Percentiles rank a stretch among this genome's conserved stretches.
Conservation (phyloP, 345 rosid species). For the Lumnitzera littorea region DNA sequence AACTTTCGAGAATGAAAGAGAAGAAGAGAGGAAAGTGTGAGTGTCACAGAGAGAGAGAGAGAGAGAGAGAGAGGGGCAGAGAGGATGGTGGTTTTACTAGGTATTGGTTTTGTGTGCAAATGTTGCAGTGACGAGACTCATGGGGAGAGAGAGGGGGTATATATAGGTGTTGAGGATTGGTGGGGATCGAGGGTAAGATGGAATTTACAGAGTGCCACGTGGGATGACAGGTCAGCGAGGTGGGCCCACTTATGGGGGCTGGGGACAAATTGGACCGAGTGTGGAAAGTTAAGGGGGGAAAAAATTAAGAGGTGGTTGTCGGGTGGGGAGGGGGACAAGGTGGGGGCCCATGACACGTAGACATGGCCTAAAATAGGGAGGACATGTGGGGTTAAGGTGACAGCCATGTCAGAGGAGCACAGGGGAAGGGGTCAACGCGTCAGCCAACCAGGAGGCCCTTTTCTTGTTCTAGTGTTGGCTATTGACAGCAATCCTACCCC, state of each 20-base stretch:
- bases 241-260: not conserved
- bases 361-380: conserved; percentile 27
- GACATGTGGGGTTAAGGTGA: conserved; percentile 71
- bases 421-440: conserved; percentile 8
- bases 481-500: conserved; percentile 24
- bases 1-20: not conserved
- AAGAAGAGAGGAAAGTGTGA: not conserved
- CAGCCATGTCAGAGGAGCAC: conserved; percentile 45
- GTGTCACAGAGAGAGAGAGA: no score
- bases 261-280: conserved; percentile 5
- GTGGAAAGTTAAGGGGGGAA: conserved; percentile 14
- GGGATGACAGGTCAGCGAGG: conserved; percentile 4
- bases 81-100: no score
- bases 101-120: not conserved
- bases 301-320: conserved; percentile 25
- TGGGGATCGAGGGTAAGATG: conserved; percentile 6
- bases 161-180: conserved; percentile 13
- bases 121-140: conserved; percentile 6
- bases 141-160: conserved; percentile 29
- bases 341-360: conserved; percentile 39
- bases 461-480: conserved; percentile 29
- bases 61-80: not conserved
- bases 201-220: conserved; percentile 24
- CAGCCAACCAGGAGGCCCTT: conserved; percentile 36
- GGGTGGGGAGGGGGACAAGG: conserved; percentile 29